Evolutionary conservation across 805 yeast genomes (phyloP).

Genomic region (Zygosaccharomyces bailii): DNA sequence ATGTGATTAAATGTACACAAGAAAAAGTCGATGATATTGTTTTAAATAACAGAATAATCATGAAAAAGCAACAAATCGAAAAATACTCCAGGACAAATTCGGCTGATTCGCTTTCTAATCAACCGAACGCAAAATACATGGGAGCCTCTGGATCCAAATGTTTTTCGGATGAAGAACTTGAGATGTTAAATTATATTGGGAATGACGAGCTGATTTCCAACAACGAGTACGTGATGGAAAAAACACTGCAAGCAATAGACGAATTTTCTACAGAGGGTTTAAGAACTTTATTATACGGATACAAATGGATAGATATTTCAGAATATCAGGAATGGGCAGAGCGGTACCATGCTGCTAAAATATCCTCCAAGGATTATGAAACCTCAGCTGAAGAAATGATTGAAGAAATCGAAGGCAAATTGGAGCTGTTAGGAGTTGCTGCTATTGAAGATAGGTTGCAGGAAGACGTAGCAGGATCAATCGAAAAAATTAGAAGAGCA

Average conservation of each 20-base stretch:
- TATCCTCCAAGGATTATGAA: conserved; percentile 66
- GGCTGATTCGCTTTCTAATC: too few species aligned
- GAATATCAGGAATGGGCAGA: conserved; percentile 66
- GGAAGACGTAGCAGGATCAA: conserved; percentile 94
- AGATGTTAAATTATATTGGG: conserved; percentile 39
- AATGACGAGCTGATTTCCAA: conserved; percentile 59
- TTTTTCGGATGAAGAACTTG: conserved; percentile 8
- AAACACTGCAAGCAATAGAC: conserved; percentile 85
- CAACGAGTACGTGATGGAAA: conserved; percentile 75
- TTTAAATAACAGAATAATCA: conserved; percentile 50
- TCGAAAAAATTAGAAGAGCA: conserved; percentile 86
- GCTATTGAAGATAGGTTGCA: conserved; percentile 97
- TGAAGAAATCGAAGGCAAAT: conserved; percentile 60
- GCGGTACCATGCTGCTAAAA: conserved; percentile 70
- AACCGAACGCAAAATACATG: too few species aligned
- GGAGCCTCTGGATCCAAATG: too few species aligned
- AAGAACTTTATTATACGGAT: conserved; percentile 82
- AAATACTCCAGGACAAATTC: conserved; percentile 41
- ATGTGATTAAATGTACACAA: conserved; percentile 42
- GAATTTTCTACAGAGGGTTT: conserved; percentile 94
- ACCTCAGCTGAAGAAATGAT: conserved; percentile 69
- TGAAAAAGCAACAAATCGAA: conserved; percentile 56
- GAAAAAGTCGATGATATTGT: conserved; percentile 54
- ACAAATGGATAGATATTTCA: conserved; percentile 58
- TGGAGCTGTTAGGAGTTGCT: conserved; percentile 82